Evolutionary conservation across 768 basidiomycete genomes (phyloP), one percentile per base, ranked within the genome.

Genomic region (Termitomyces heimii): DNA sequence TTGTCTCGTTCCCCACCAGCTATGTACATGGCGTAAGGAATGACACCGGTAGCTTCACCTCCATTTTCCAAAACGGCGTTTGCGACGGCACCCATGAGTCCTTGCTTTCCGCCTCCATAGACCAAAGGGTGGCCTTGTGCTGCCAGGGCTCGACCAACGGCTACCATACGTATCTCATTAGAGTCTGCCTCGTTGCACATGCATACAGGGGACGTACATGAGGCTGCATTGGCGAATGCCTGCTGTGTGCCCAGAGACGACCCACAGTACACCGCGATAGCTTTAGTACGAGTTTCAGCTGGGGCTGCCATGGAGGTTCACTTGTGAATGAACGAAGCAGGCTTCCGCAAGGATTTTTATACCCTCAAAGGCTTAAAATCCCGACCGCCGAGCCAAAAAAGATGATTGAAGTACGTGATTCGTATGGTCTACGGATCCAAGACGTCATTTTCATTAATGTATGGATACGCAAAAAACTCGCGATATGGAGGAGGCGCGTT

Each of bases 51-150:
- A 26, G 89, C 89, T 42, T 78, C 73, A 1, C 93, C 92, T 9
- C 88, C 88, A 3, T 74, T 72, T 57, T 85, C 76, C 8, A 89
- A 73, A 0, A 81, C 86, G 0, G 88, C 73, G 13, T 76, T 72
- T 0, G 91, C 89, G 9, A 94, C 84, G 46, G 81, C 69, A 60
- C 94, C 94, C 94, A 97, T 97, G 60, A 96, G 77, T 1, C 94
- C 94, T 43, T 77, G 76, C 20, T 78, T 76, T 0, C 93, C 94
- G 7, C 94, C 94, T 2, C 94, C 94, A 67, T 97, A 98, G 2
- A 98, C 80, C 14, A 97, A 77, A 4, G 84, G 81, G 3, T 86
- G 76, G 0, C 79, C 73, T 16, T 78, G 71, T 8, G 70, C 69
- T 3, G 84, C 91, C 28, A 96, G 72, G 0, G 93, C 90, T 45